Conservation (phyloP, 192 early-diverging fungal genomes). For the Coemansia sp. region DNA sequence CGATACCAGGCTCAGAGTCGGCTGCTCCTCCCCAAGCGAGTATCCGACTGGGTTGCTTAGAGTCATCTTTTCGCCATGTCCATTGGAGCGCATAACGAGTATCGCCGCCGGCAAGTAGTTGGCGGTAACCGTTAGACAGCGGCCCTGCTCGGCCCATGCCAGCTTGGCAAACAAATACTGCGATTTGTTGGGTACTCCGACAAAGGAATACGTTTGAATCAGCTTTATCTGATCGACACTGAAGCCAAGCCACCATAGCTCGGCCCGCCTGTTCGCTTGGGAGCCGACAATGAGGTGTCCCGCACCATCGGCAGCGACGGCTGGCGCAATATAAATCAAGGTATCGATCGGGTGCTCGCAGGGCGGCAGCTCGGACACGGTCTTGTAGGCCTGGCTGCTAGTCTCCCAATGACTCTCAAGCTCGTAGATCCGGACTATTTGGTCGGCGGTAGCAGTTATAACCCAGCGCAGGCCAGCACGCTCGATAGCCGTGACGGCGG, state of each 20-base stretch:
- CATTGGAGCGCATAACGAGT: conserved; percentile 27
- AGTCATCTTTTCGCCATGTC: conserved; percentile 31
- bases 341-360: conserved; percentile 42
- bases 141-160: conserved; percentile 42
- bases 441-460: conserved; percentile 36
- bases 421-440: conserved; percentile 35
- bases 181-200: conserved; percentile 26
- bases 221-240: conserved; percentile 24
- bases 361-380: conserved; percentile 30
- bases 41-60: conserved; percentile 34
- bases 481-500: conserved; percentile 47
- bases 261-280: conserved; percentile 37
- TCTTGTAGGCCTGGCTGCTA: conserved; percentile 31
- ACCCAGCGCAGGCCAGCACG: conserved; percentile 45
- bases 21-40: conserved; percentile 39
- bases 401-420: conserved; percentile 36
- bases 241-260: conserved; percentile 49
- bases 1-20: conserved; percentile 32
- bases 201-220: conserved; percentile 30
- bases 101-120: conserved; percentile 36
- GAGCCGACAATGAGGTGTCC: conserved; percentile 40
- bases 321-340: conserved; percentile 37
- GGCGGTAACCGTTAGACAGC: conserved; percentile 31
- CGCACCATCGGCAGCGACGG: conserved; percentile 31
- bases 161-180: conserved; percentile 30